phyloP scores from a whole-genome alignment of 176 grass and related monocot species.

The Rhipidocladum racemiflorum region DNA sequence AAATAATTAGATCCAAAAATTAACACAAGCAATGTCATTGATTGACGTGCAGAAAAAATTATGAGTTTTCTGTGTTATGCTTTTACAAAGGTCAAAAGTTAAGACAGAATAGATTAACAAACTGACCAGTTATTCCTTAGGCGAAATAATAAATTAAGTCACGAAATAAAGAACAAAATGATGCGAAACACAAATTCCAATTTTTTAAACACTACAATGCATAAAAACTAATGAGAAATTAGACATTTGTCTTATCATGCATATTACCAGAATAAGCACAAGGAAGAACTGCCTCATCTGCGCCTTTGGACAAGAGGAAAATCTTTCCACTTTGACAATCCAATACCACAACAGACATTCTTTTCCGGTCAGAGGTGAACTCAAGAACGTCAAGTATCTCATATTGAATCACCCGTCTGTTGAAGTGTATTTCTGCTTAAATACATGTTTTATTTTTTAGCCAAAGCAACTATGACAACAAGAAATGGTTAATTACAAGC shows the following conservation, averaged over 20 bases:
- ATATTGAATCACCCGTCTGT: slow-evolving; percentile 57
- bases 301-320: slow-evolving; percentile 91
- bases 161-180: not conserved
- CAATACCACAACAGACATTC: slow-evolving; percentile 80
- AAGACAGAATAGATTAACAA: slow-evolving; percentile 9
- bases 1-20: slow-evolving; percentile 9
- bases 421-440: slow-evolving; percentile 78
- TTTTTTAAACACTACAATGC: not conserved
- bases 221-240: not conserved
- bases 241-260: not conserved
- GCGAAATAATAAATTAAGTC: slow-evolving; percentile 3
- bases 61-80: not conserved
- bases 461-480: slow-evolving; percentile 10
- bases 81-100: slow-evolving; percentile 1
- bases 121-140: not conserved
- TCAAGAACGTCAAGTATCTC: slow-evolving; percentile 89
- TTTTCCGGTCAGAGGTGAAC: slow-evolving; percentile 98
- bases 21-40: slow-evolving; percentile 18
- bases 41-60: not conserved
- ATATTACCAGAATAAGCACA: slow-evolving; percentile 73
- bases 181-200: not conserved
- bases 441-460: slow-evolving; percentile 22
- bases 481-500: slow-evolving; percentile 17
- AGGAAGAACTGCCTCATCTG: slow-evolving; percentile 84
- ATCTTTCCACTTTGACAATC: slow-evolving; percentile 79